Conservation (phyloP, 192 early-diverging fungal genomes). For the Coemansia sp. region DNA sequence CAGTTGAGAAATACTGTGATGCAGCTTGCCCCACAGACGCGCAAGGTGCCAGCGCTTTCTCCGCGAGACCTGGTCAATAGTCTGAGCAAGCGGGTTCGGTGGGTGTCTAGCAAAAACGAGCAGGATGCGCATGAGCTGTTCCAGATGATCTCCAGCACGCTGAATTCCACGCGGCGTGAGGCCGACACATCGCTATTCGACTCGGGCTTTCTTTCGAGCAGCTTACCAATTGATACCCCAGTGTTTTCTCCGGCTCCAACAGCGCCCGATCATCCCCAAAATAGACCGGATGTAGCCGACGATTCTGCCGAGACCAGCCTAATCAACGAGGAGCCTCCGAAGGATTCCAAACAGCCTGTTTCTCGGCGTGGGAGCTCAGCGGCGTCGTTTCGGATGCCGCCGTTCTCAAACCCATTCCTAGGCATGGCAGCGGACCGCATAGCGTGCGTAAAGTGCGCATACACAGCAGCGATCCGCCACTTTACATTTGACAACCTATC, state of each 20-base stretch:
- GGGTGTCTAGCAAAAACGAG: slow-evolving; percentile 58
- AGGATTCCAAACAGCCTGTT: neutral
- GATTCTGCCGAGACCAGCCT: neutral
- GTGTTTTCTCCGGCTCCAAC: slow-evolving; percentile 16
- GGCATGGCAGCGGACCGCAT: slow-evolving; percentile 70
- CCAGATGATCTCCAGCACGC: slow-evolving; percentile 56
- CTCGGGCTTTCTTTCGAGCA: slow-evolving; percentile 29
- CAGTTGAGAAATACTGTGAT: slow-evolving; percentile 29
- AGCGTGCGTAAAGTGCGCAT: slow-evolving; percentile 69
- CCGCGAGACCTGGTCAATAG: slow-evolving; percentile 50
- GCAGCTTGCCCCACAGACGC: slow-evolving; percentile 37
- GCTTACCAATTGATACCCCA: slow-evolving; percentile 24
- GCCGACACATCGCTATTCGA: slow-evolving; percentile 37
- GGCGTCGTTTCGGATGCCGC: slow-evolving; percentile 21
- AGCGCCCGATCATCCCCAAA: neutral
- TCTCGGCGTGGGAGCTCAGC: slow-evolving; percentile 15
- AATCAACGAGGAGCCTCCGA: neutral
- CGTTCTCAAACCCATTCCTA: slow-evolving; percentile 42
- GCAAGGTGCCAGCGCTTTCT: slow-evolving; percentile 40
- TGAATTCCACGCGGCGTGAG: slow-evolving; percentile 35
- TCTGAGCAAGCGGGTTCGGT: slow-evolving; percentile 56
- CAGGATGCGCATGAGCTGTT: slow-evolving; percentile 69
- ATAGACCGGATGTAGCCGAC: neutral
- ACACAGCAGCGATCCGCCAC: slow-evolving; percentile 74
- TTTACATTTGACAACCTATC: slow-evolving; percentile 74